Base-by-base conservation (phyloP, 768 basidiomycete species). In the Lactarius quietus region DNA sequence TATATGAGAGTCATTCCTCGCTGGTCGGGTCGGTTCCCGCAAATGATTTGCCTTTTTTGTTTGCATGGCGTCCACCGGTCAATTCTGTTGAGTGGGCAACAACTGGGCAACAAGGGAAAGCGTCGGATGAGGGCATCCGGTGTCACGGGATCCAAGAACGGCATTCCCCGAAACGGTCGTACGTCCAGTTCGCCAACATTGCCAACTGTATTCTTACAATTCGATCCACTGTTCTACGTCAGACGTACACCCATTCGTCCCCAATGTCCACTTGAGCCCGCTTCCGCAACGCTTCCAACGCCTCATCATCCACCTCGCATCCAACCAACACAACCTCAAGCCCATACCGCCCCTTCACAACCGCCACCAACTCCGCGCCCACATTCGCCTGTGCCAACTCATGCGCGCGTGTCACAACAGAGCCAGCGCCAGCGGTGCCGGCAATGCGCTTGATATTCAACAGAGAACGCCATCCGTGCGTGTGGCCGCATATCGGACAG, bases 221-320 rank as follows among this genome's bases (percentile, higher is more conserved):
- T 33, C 14, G 45, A 48, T 23, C 14, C 23, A 48, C 14, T 14
- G 14, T 48, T 48, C 45, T 48, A 6, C 3, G 26, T 55, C 51
- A 65, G 2, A 65, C 20, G 51, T 61, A 65, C 26, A 65, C 64
- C 64, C 64, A 61, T 52, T 65, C 64, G 23, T 61, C 64, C 2
- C 64, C 64, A 4, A 65, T 28, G 35, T 31, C 38, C 17, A 65
- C 60, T 17, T 62, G 65, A 28, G 23, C 54, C 38, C 39, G 15
- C 38, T 62, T 62, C 54, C 65, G 55, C 10, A 66, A 29, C 31
- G 51, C 31, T 1, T 61, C 60, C 48, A 66, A 14, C 18, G 31
- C 54, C 10, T 39, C 60, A 17, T 9, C 55, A 29, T 66, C 65
- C 20, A 66, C 48, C 35, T 10, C 31, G 31, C 65, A 66, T 2